phyloP scores from a whole-genome alignment of 805 yeast genomes.

The Yamadazyma laniorum region DNA sequence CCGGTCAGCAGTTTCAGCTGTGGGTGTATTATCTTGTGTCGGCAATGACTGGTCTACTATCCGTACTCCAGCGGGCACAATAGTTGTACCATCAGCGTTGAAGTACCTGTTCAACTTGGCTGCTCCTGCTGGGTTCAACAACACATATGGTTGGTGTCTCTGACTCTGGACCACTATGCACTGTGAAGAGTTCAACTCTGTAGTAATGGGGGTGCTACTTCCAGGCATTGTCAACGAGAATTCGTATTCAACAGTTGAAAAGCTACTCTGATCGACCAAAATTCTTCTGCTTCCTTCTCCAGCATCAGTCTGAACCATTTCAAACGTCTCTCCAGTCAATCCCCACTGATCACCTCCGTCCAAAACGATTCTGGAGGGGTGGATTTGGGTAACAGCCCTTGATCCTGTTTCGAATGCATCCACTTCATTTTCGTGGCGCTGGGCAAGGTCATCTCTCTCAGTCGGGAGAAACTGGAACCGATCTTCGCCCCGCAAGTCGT shows the following conservation, averaged over 20 bases:
- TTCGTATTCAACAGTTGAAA: conserved; percentile 25
- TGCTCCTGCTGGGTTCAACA: conserved; percentile 37
- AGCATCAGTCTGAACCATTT: conserved; percentile 16
- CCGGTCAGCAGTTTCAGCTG: too few relatives aligned
- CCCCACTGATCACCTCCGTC: conserved; percentile 23
- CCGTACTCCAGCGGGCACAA: conserved; percentile 12
- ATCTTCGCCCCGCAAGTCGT: conserved; percentile 20
- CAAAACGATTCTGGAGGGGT: conserved; percentile 22
- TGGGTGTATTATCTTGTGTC: too few relatives aligned
- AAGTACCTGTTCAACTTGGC: conserved; percentile 23
- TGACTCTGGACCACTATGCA: conserved; percentile 40
- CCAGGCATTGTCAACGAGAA: conserved; percentile 19
- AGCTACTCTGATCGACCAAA: conserved; percentile 28
- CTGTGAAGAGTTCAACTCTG: conserved; percentile 36
- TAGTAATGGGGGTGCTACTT: conserved; percentile 9
- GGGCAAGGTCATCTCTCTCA: conserved; percentile 4
- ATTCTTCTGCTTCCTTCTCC: conserved; percentile 11
- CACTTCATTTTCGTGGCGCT: not conserved
- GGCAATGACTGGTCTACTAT: too few relatives aligned
- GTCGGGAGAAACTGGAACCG: conserved; percentile 24
- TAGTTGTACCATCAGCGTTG: not conserved
- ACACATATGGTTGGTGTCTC: conserved; percentile 34
- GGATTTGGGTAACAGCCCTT: conserved; percentile 11
- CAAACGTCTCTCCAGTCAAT: conserved; percentile 25
- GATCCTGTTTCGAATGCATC: not conserved